Evolutionary conservation across 768 basidiomycete genomes (phyloP), one percentile per base, ranked within the genome.

Genomic region (Botryobasidium botryosum): DNA sequence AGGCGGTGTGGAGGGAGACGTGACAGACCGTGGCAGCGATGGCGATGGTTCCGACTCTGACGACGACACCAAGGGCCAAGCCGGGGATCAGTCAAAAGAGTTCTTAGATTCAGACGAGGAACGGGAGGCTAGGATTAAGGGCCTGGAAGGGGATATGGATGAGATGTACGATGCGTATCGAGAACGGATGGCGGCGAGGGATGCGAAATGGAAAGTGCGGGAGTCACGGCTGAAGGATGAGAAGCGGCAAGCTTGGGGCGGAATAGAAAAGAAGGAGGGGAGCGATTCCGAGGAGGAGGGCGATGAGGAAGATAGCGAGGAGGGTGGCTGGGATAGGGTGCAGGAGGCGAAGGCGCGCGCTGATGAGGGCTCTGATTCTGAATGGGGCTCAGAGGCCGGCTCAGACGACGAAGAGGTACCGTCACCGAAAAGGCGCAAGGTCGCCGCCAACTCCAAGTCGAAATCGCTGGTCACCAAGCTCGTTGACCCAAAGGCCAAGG

Each of bases 111-210:
- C 67, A 12, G 81, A 80, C 15, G 66, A 65, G 35, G 88, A 86
- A 57, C 62, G 65, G 37, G 76, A 82, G 50, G 62, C 58, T 52
- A 77, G 72, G 56, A 60, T 79, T 12, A 62, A 58, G 2, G 66
- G 54, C 3, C 69, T 97, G 13, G 94, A 97, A 59, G 75, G 65
- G n/a, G 82, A 88, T 53, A 64, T 99, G 47, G 90, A 97, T 55
- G 75, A 71, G 4, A 61, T 96, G 53, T 97, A 99, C 62, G 77
- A 88, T 51, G 70, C 75, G 15, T 99, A 94, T 61, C 79, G 74
- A 57, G 74, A 78, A 45, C 68, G 79, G 48, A 62, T 86, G 64
- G 69, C 72, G 49, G 87, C 90, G 59, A 69, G 77, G 48, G 90
- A 97, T 57, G 71, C 80, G 15, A 96, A 92, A 62, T 85, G 70